These are phyloP conservation scores for Dimocarpus longan DNA, from an alignment of 345 rosid species.

Conservation along the genomic window DNA sequence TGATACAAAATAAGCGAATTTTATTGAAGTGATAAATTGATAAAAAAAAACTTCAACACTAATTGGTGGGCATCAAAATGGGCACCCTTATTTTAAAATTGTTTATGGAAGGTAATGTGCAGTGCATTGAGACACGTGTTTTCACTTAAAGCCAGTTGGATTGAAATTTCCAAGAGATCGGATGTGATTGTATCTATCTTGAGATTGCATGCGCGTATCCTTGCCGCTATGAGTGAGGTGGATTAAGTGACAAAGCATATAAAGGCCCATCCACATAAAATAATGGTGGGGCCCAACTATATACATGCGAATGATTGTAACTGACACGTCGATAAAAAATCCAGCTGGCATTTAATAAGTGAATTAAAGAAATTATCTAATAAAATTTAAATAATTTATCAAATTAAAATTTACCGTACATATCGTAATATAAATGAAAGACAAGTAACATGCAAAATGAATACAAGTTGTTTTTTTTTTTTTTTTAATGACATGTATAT, in stretches of 20 bases:
- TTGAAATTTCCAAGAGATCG: slow-evolving; percentile 26
- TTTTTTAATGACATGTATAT: too few relatives aligned
- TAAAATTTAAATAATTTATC: too few relatives aligned
- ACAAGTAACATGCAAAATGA: too few relatives aligned
- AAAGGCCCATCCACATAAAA: slow-evolving; percentile 20
- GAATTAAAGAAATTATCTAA: not conserved
- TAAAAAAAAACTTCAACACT: too few relatives aligned
- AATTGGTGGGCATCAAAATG: too few relatives aligned
- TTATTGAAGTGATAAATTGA: too few relatives aligned
- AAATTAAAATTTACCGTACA: too few relatives aligned
- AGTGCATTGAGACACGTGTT: slow-evolving; percentile 17
- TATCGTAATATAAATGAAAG: too few relatives aligned
- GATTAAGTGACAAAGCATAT: not conserved
- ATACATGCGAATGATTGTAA: not conserved
- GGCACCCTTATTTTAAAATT: too few relatives aligned
- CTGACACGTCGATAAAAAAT: slow-evolving; percentile 16
- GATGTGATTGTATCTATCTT: slow-evolving; percentile 14
- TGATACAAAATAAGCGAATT: too few relatives aligned
- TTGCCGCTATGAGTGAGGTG: slow-evolving; percentile 5
- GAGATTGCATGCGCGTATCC: slow-evolving; percentile 28
- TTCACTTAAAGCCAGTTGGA: slow-evolving; percentile 6
- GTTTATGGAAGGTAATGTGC: too few relatives aligned
- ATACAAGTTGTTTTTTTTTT: too few relatives aligned
- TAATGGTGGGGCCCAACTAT: slow-evolving; percentile 26
- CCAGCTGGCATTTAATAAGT: slow-evolving; percentile 17